phyloP scores from a whole-genome alignment of 2,329 filamentous ascomycete genomes.

The Microsporum audouinii region DNA sequence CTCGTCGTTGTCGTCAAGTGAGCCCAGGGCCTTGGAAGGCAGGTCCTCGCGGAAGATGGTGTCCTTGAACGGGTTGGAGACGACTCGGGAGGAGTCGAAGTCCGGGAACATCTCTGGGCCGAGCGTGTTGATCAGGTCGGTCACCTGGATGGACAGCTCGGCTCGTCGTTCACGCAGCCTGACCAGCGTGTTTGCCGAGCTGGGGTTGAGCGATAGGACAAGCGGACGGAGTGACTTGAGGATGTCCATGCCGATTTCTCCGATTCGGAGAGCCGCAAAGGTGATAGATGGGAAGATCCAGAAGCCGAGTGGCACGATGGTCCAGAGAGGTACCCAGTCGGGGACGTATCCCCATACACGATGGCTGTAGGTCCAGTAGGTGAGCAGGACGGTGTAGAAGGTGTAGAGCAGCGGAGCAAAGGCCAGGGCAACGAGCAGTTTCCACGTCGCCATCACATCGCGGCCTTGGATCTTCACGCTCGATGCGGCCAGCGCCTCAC shows the following conservation, averaged over 20 bases:
- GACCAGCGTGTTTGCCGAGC: constrained; percentile 71
- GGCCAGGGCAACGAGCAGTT: constrained; percentile 75
- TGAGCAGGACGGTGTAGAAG: constrained; percentile 63
- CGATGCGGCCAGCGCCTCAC: constrained; percentile 70
- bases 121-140: constrained; percentile 84
- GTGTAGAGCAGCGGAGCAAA: constrained; percentile 73
- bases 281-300: constrained; percentile 77
- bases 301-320: constrained; percentile 62
- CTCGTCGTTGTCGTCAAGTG: constrained; percentile 13
- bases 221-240: constrained; percentile 86
- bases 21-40: neutral
- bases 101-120: constrained; percentile 97
- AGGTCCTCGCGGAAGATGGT: constrained; percentile 10
- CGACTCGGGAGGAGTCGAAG: constrained; percentile 66
- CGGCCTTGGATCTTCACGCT: constrained; percentile 79
- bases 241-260: constrained; percentile 98
- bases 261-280: constrained; percentile 85
- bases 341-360: constrained; percentile 74
- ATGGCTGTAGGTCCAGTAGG: constrained; percentile 68
- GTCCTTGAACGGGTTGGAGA: constrained; percentile 42
- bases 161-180: constrained; percentile 62
- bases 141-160: constrained; percentile 69
- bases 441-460: constrained; percentile 91
- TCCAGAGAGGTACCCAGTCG: constrained; percentile 65
- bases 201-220: constrained; percentile 71